Base-by-base conservation (phyloP, 305 asterid species). In the Fraxinus paxiana region DNA sequence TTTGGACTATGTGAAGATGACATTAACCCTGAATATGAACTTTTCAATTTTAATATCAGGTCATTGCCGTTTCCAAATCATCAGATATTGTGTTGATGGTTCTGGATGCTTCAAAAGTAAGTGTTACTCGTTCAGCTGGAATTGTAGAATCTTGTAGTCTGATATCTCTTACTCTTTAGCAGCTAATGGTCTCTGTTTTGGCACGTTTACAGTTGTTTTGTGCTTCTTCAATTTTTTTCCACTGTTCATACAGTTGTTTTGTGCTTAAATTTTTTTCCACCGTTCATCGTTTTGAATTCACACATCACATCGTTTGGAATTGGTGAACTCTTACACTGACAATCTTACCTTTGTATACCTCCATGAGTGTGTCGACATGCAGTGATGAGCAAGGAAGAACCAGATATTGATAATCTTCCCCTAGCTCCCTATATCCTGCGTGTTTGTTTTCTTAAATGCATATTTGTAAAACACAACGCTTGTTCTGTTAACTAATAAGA, bases 71-170 rank as follows among this genome's bases (percentile, higher is more conserved):
- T 70, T 89, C 99, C 81, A 96, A 96, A 88, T 96, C 97, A 72
- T 93, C 99, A 5, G 99, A 96, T 89, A 93, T 96, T 80, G 98
- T 96, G 35, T 84, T 96, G 89, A 96, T 96, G 99, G 96, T 96
- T 89, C 91, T 96, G 10, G 99, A 96, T 86, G 99, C 98, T 77
- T 96, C 99, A 56, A 96, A 96, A 92, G 99, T 96, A 92, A 89
- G 97, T 87, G n/a, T 35, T 34, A 43, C 17, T 43, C 78, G 20
- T 77, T 72, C 73, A 74, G 59, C 70, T 83, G 74, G 61, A 81
- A 24, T 51, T 26, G 6, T 43, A 24, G 75, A 26, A 76, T 10
- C 72, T 63, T 48, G 61, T 15, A 22, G 30, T 8, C 30, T 20
- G 30, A 5, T 9, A 6, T 63, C 26, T 54, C 2, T 56, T 56